Base-by-base conservation (phyloP, 2,329 filamentous ascomycete species). In the Alternaria sp. region DNA sequence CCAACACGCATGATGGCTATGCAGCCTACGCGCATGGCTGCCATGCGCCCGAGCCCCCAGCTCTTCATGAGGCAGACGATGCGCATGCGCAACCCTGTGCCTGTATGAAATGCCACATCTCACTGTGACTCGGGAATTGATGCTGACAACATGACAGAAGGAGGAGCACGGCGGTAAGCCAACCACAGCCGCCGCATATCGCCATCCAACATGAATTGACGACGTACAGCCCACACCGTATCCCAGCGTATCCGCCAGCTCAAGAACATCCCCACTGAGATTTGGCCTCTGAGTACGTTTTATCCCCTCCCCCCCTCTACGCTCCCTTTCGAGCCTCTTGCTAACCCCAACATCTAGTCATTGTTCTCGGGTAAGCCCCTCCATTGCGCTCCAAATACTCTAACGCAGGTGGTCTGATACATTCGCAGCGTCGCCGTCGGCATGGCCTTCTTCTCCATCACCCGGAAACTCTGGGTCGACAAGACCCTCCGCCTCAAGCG, bases 221-320 rank as follows among this genome's bases (percentile, higher is more conserved):
- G 14, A 55, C 57, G 45, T 53, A 55, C 73, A 99, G 95, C 93
- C 80, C 95, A 98, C 85, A 97, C 94, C 75, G 89, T 98, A 82
- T 97, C 94, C 70, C 95, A 98, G 86, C 92, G 94, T 80, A 86
- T 99, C 75, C 92, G 94, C 80, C 90, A 89, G 79, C 86, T 97
- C 78, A 94, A 91, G 87, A 89, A 90, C 83, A 91, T 98, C 78
- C 95, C 95, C 72, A 89, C 93, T 72, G 95, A 99, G 87, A 87
- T 99, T 87, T 89, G 94, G 73, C 95, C 95, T 77, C 90, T 99
- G 74, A 94, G 94, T 97, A 90, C 81, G 88, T 84, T 30, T 11
- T 16, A 0, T 11, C 0, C 32, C 27, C 8, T 28, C 25, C 25
- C 22, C 22, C 22, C 25, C 16, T 16, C 20, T 34, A 16, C 12